Evolutionary conservation across 495 filamentous ascomycete species (phyloP).

Genomic region (Glarea lozoyensis): DNA sequence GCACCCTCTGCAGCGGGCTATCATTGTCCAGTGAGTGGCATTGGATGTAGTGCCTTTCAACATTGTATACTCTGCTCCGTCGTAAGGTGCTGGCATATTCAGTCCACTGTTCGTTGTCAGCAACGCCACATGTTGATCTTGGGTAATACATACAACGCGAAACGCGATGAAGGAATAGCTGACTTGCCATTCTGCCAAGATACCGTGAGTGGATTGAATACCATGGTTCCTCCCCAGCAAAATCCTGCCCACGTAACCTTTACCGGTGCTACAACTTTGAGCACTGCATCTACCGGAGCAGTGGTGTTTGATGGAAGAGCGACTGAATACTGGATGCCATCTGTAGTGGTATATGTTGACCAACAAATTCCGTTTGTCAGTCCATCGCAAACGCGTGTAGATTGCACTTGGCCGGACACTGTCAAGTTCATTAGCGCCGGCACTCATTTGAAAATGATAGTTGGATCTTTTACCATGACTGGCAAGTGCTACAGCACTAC

Average conservation of each 20-base stretch:
- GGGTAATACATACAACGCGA: conserved; percentile 27
- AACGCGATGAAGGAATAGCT: conserved; percentile 33
- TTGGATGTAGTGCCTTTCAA: conserved; percentile 35
- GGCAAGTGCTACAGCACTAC: conserved; percentile 8
- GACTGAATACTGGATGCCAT: conserved; percentile 32
- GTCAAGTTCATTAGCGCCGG: background rate
- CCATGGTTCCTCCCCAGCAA: conserved; percentile 42
- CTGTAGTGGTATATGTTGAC: conserved; percentile 25
- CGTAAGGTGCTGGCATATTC: conserved; percentile 33
- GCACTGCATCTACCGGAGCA: conserved; percentile 36
- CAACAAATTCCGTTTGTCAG: conserved; percentile 31
- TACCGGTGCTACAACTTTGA: conserved; percentile 34
- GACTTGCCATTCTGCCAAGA: conserved; percentile 35
- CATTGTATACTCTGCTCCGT: conserved; percentile 30
- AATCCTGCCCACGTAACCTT: conserved; percentile 36
- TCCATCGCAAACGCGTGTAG: conserved; percentile 29
- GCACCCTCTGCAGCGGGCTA: conserved; percentile 34
- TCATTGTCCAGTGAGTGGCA: conserved; percentile 40
- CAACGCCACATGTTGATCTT: background rate
- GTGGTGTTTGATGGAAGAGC: conserved; percentile 35
- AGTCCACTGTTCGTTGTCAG: conserved; percentile 10
- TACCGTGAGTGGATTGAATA: conserved; percentile 37
- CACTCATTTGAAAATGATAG: background rate
- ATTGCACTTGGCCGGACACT: conserved; percentile 13
- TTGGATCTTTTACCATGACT: conserved; percentile 6